Evolutionary conservation across 2,329 filamentous ascomycete species (phyloP).

Genomic region (Leptographium radiaticola): DNA sequence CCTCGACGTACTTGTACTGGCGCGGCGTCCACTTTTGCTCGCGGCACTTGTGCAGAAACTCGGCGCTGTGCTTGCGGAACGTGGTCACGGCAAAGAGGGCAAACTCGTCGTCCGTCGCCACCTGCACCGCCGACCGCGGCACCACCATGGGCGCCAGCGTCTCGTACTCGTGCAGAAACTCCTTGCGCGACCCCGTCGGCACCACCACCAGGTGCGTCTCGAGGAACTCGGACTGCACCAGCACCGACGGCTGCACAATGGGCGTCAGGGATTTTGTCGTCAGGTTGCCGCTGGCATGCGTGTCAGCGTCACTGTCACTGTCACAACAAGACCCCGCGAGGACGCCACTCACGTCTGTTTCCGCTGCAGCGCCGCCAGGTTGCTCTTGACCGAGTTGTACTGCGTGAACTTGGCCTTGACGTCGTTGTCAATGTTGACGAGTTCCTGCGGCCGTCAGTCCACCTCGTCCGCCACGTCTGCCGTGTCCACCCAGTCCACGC

Average conservation of each 20-base stretch:
- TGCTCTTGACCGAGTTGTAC: constrained; percentile 85
- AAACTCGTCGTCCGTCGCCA: constrained; percentile 83
- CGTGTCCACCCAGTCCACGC: not conserved
- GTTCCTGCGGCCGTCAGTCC: constrained; percentile 44
- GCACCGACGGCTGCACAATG: constrained; percentile 65
- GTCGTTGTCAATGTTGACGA: constrained; percentile 86
- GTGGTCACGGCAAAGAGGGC: constrained; percentile 76
- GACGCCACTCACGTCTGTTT: constrained; percentile 57
- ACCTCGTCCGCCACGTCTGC: not conserved
- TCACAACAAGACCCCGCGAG: not conserved
- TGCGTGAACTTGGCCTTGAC: constrained; percentile 90
- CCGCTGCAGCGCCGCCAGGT: constrained; percentile 66
- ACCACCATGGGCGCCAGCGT: constrained; percentile 84
- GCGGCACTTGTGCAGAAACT: constrained; percentile 84
- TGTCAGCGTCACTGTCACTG: not conserved
- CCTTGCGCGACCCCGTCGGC: constrained; percentile 65
- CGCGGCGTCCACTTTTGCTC: constrained; percentile 91
- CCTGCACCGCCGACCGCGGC: constrained; percentile 67
- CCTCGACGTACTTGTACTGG: constrained; percentile 87
- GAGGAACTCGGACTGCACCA: constrained; percentile 88
- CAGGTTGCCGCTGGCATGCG: constrained; percentile 61
- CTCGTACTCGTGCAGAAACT: constrained; percentile 84
- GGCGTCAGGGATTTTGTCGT: constrained; percentile 87
- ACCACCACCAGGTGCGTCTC: constrained; percentile 92
- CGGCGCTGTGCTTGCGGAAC: constrained; percentile 80